Evolutionary conservation across 352 stramenopile genomes (phyloP).

Genomic region (Globisporangium canariense): DNA sequence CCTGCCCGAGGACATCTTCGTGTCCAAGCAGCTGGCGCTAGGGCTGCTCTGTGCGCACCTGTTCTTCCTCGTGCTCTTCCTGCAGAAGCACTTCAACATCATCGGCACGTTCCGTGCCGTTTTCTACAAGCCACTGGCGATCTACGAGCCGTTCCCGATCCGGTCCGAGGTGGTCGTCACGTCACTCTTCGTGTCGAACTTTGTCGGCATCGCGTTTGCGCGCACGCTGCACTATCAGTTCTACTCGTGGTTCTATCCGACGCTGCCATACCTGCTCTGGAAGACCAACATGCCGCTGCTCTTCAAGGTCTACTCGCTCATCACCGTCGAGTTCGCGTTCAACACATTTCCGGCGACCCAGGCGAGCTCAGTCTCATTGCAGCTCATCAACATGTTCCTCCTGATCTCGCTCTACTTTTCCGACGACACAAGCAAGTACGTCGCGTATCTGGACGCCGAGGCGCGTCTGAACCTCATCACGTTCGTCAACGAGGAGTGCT

Average conservation of each 20-base stretch:
- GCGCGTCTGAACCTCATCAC: constrained; percentile 58
- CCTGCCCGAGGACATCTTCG: constrained; percentile 70
- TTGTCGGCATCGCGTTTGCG: constrained; percentile 95
- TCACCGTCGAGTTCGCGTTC: constrained; percentile 90
- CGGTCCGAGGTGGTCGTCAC: constrained; percentile 82
- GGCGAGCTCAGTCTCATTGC: constrained; percentile 88
- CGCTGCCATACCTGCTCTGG: constrained; percentile 94
- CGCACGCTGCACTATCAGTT: constrained; percentile 99
- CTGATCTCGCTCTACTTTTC: constrained; percentile 75
- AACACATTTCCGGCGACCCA: constrained; percentile 95
- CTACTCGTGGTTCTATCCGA: constrained; percentile 96
- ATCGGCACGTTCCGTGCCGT: constrained; percentile 70
- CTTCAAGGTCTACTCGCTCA: constrained; percentile 80
- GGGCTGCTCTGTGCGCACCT: constrained; percentile 55
- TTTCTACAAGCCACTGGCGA: constrained; percentile 60
- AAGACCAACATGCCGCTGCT: constrained; percentile 81
- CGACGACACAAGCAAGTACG: constrained; percentile 52
- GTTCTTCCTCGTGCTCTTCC: constrained; percentile 69
- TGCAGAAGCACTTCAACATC: constrained; percentile 85
- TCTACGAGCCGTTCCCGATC: constrained; percentile 80
- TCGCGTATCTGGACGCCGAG: constrained; percentile 79
- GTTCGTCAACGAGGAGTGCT: constrained; percentile 76
- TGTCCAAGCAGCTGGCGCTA: constrained; percentile 65
- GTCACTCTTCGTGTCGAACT: constrained; percentile 92
- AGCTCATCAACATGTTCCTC: constrained; percentile 89